These are phyloP conservation scores for Malassezia yamatoensis DNA, from an alignment of 1,284 basidiomycete species.

Conservation along the genomic window DNA sequence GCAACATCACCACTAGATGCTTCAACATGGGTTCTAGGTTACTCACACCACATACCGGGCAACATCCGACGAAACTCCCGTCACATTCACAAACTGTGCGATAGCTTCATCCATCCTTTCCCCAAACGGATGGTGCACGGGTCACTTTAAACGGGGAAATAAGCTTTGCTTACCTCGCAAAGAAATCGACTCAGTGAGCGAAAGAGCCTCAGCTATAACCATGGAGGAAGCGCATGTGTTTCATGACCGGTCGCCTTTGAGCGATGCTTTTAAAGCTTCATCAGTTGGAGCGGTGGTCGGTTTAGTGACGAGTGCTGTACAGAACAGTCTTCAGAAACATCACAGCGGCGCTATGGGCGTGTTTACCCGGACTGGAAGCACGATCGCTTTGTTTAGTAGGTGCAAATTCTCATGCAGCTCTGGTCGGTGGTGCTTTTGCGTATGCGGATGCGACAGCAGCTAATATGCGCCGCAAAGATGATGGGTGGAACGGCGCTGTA, in stretches of 20 bases:
- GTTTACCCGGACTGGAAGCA: slow-evolving; percentile 65
- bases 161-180: neutral
- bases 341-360: slow-evolving; percentile 76
- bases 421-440: slow-evolving; percentile 80
- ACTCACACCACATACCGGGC: slow-evolving; percentile 26
- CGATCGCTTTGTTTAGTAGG: slow-evolving; percentile 63
- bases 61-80: slow-evolving; percentile 41
- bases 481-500: slow-evolving; percentile 70
- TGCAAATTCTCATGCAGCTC: slow-evolving; percentile 50
- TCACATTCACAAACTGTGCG: slow-evolving; percentile 41
- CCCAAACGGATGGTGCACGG: slow-evolving; percentile 7
- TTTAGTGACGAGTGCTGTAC: slow-evolving; percentile 38
- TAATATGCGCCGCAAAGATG: slow-evolving; percentile 70
- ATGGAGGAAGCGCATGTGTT: slow-evolving; percentile 13
- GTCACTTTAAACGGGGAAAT: slow-evolving; percentile 6
- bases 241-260: slow-evolving; percentile 27
- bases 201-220: slow-evolving; percentile 1
- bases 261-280: slow-evolving; percentile 31
- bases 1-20: slow-evolving; percentile 46
- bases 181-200: neutral
- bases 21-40: slow-evolving; percentile 45
- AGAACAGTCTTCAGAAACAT: slow-evolving; percentile 52
- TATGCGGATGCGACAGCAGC: slow-evolving; percentile 69
- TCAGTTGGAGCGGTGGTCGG: slow-evolving; percentile 30
- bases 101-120: slow-evolving; percentile 32